Evolutionary conservation across 2,329 filamentous ascomycete species (phyloP), one percentile per base, ranked within the genome.

Genomic region (Calonectria honghensis): DNA sequence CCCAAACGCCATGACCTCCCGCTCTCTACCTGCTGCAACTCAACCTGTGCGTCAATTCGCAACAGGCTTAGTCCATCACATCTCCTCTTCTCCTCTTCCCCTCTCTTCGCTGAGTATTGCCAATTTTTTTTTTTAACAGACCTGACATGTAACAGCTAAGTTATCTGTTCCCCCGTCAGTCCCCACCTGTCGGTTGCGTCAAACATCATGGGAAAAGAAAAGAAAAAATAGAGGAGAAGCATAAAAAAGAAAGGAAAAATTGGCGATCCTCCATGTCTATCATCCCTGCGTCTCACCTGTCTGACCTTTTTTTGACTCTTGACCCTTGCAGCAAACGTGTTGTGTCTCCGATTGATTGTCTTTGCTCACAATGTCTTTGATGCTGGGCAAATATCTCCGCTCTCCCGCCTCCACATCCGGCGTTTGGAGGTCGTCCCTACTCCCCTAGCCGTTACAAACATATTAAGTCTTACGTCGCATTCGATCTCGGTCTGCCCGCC

Each of bases 301-400:
- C 61, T 71, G 39, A 45, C 59, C 13, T 61, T 41, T 61, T 27
- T 51, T 52, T 66, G 52, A 14, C 59, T 52, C 70, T 50, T 18
- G 32, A 51, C 63, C 64, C 65, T 45, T 41, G 54, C 66, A 61
- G 39, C 18, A 35, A 73, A 66, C 71, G 51, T 57, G 68, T 51
- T 37, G 41, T 72, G 66, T 70, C 66, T 70, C 66, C 71, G 66
- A 73, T 70, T 70, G 50, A 73, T 61, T 69, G 50, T 52, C 51
- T 37, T 31, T 51, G 18, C 37, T 24, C 5, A 27, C 48, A 64
- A 27, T 69, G 66, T 70, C 63, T 68, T 61, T 63, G 14, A 51
- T 51, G 16, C 24, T 35, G 37, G 16, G 24, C 32, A 18, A 32
- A 45, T 24, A 45, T 31, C 24, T 57, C 51, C 59, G 31, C 66